These are phyloP conservation scores for Urochloa ruziziensis DNA, from an alignment of 176 grass and related monocot genomes.

Conservation along the genomic window DNA sequence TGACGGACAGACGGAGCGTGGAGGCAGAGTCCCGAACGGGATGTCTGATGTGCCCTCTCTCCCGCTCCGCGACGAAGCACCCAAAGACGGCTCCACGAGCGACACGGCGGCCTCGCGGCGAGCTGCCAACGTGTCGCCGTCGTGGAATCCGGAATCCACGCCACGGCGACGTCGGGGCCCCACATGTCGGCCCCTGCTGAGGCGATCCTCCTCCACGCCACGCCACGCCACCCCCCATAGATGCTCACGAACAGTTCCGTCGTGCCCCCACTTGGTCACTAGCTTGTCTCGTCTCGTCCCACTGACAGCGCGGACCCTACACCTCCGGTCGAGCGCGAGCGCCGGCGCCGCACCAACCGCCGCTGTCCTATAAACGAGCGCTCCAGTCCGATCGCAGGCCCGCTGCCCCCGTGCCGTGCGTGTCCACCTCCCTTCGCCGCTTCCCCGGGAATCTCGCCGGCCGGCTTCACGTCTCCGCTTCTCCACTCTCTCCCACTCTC, in stretches of 20 bases:
- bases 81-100: background rate
- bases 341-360: background rate
- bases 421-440: background rate
- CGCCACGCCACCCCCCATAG: too few relatives aligned
- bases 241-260: background rate
- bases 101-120: background rate
- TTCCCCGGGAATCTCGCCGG: background rate
- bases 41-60: background rate
- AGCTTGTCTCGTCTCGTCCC: background rate
- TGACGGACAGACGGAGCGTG: too few relatives aligned
- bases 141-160: background rate
- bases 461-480: background rate
- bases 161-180: background rate
- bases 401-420: background rate
- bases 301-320: background rate
- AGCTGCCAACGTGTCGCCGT: background rate
- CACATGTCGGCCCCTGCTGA: background rate
- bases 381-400: too few relatives aligned
- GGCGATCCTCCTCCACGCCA: too few relatives aligned
- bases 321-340: background rate
- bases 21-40: background rate
- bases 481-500: background rate
- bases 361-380: background rate
- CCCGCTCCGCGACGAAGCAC: background rate
- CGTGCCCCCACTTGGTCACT: background rate